Evolutionary conservation across 305 asterid species (phyloP).

Genomic region (Fraxinus baroniana): DNA sequence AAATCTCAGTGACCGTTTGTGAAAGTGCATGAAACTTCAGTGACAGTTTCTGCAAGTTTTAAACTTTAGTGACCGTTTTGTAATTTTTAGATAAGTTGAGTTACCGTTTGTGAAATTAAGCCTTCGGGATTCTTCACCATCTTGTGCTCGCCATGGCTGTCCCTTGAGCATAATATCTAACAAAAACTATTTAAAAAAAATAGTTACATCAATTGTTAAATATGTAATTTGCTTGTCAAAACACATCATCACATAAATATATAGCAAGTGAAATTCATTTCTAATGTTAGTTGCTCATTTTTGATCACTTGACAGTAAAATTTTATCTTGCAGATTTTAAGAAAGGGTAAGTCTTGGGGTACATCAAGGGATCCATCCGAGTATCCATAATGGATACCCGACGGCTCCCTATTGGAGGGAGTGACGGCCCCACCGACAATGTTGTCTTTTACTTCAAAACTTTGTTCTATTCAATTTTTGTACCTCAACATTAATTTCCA

Average conservation of each 20-base stretch:
- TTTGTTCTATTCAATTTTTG: not conserved
- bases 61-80: too few species aligned
- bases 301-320: not conserved
- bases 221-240: not conserved
- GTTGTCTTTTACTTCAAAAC: not conserved
- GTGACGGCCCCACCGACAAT: too few species aligned
- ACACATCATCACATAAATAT: not conserved
- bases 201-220: not conserved
- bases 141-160: constrained; percentile 50
- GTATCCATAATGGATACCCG: too few species aligned
- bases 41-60: too few species aligned
- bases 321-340: not conserved
- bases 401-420: too few species aligned
- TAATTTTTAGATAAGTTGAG: too few species aligned
- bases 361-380: too few species aligned
- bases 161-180: constrained; percentile 25
- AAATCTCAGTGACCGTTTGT: too few species aligned
- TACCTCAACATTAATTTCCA: not conserved
- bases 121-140: constrained; percentile 66
- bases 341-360: too few species aligned
- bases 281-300: not conserved
- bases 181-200: not conserved
- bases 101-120: constrained; percentile 13
- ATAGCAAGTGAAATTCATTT: not conserved
- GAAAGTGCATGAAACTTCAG: too few species aligned